Evolutionary conservation across 148 eudicot genomes (phyloP), one percentile per base, ranked within the genome.

Genomic region (Camellia lanceoleosa): DNA sequence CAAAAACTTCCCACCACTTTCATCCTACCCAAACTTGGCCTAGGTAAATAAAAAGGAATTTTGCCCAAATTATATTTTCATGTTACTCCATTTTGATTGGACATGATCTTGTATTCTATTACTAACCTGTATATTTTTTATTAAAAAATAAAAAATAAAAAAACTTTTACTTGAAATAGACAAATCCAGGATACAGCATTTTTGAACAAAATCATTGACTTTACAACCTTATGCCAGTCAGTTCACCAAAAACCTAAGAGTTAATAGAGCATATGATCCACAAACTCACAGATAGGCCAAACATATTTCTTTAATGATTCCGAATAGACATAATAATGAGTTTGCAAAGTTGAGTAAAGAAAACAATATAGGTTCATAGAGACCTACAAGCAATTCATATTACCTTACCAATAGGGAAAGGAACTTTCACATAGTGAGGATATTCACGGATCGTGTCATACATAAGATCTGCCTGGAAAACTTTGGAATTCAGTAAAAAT

Each of bases 351-450:
- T 13, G 38, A 30, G 1, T 30, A 30, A 30, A 30, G 3, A 9
- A 6, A 51, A 12, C 42, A 1, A 52, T 19, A 73, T 20, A 38
- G 61, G 20, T 56, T 55, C 76, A 38, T 9, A 55, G 44, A 55
- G 52, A 79, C 70, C 58, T 11, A 79, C 62, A 47, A 30, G 42
- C 41, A 56, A 19, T 65, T 59, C 3, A 7, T 51, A 23, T 42
- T 80, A 80, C 98, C 97, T 95, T 95, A 71, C 94, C 98, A 68
- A 95, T 85, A 66, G 98, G 90, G 75, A 95, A 82, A 76, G 98
- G 98, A 82, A 95, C 64, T 71, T 92, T 91, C 78, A 93, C 90
- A 89, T 95, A 93, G 56, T 60, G 94, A 75, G 98, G 97, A 85
- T 87, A 95, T 82, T 95, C 98, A 72, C 98, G 97, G 71, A 93